Percentiles rank a stretch among this genome's conserved stretches.
These are phyloP conservation scores for Lachancea nothofagi DNA, from an alignment of 805 yeast species.

Conservation along the genomic window DNA sequence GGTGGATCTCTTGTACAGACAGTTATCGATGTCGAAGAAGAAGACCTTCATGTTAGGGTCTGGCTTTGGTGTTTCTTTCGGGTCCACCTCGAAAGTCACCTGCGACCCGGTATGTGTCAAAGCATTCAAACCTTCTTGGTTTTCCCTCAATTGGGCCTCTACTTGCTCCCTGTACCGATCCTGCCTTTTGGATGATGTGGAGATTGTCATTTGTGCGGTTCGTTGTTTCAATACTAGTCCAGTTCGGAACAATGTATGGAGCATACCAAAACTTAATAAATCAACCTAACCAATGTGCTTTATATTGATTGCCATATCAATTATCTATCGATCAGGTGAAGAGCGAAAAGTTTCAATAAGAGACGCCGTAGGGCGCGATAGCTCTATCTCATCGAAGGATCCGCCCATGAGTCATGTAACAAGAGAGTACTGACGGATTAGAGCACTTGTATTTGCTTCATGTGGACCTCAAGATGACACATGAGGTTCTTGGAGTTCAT, in stretches of 20 bases:
- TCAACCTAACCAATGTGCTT: no score
- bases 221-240: neutral
- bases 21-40: conserved; percentile 91
- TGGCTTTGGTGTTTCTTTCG: conserved; percentile 21
- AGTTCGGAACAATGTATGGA: neutral
- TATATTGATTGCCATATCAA: no score
- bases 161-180: conserved; percentile 15
- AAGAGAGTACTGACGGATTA: neutral
- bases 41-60: conserved; percentile 40
- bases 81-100: conserved; percentile 28
- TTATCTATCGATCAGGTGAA: no score
- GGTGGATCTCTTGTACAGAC: conserved; percentile 71
- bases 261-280: neutral
- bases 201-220: conserved; percentile 14
- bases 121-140: conserved; percentile 31
- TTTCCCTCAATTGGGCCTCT: conserved; percentile 25
- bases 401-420: no score
- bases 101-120: conserved; percentile 34
- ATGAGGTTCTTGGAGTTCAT: neutral
- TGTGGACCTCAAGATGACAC: neutral
- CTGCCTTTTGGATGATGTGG: conserved; percentile 4
- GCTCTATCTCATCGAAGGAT: neutral
- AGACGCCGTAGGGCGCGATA: neutral
- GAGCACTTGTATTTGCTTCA: neutral
- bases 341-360: no score